Conservation (phyloP, 1,139 yeast genomes). For the Pichia sp. region DNA sequence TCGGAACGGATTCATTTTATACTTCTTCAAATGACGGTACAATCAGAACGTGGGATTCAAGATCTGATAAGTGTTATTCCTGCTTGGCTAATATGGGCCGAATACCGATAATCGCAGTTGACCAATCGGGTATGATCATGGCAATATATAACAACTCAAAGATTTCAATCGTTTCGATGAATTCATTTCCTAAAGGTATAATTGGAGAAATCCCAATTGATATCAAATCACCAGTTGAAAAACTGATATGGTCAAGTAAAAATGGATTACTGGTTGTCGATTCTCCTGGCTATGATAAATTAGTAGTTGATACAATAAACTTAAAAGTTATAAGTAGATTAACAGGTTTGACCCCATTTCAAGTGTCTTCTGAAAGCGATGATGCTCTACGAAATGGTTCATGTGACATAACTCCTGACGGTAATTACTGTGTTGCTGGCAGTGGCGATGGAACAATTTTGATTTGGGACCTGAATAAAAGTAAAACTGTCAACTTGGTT, state of each 20-base stretch:
- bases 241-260: conserved; percentile 8
- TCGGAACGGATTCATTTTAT: conserved; percentile 18
- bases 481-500: background rate
- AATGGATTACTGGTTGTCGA: conserved; percentile 11
- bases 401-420: conserved; percentile 65
- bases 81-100: conserved; percentile 37
- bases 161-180: conserved; percentile 35
- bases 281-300: conserved; percentile 32
- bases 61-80: conserved; percentile 52
- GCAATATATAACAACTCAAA: conserved; percentile 55
- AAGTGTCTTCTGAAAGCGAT: conserved; percentile 1
- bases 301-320: conserved; percentile 21
- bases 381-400: conserved; percentile 20
- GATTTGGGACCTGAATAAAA: conserved; percentile 49
- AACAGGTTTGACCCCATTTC: conserved; percentile 15
- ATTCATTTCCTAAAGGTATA: conserved; percentile 18
- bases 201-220: conserved; percentile 10
- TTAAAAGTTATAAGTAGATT: conserved; percentile 17
- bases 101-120: conserved; percentile 51
- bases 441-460: conserved; percentile 51
- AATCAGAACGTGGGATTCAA: conserved; percentile 80
- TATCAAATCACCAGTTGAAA: conserved; percentile 7
- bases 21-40: conserved; percentile 71
- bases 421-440: conserved; percentile 62
- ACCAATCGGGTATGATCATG: conserved; percentile 77